Evolutionary conservation across 139 green algal genomes (phyloP), one percentile per base, ranked within the genome.

Genomic region (Coelastrella sp.): DNA sequence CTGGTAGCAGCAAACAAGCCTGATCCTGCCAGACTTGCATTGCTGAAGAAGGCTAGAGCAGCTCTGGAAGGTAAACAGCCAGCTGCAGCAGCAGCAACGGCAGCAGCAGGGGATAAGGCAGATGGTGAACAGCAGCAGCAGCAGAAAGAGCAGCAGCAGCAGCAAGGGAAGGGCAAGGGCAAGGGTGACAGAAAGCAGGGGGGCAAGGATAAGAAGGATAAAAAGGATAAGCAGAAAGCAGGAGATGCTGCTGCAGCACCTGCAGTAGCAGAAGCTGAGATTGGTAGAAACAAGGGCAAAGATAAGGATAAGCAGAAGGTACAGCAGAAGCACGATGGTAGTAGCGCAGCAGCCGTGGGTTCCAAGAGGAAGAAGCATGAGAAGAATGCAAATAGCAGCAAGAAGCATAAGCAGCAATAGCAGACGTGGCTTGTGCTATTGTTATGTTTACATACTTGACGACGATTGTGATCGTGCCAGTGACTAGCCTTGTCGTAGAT

Each of bases 1-100:
- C 59, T 92, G 56, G 83, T 94, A 32, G 85, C 83, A 11, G 80
- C 87, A 23, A 86, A 73, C 11, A 86, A 90, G 71, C 80, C 88
- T 2, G 91, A 93, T 20, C 87, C 91, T 56, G 91, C 87, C 0
- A 84, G 90, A 57, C 65, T 90, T 4, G 66, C 87, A 6, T 22
- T 77, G 59, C 90, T 93, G n/a, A 79, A 65, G 20, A 93, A 93
- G 83, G 57, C 73, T 17, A 22, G 54, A 6, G 81, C 83, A 14
- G 66, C 73, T 20, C 86, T 90, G 61, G 86, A 65, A 20, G 86
- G 47, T 23, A 90, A 90, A 60, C 22, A 13, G 8, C 57, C 23
- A 32, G 71, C 11, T 7, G 90, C 68, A 17, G 82, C 58, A 58
- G 80, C 54, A 16, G 71, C 77, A 61, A 61, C 73, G 59, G 57